These are phyloP conservation scores for Suillus brevipes DNA, from an alignment of 768 basidiomycete genomes.

Conservation along the genomic window DNA sequence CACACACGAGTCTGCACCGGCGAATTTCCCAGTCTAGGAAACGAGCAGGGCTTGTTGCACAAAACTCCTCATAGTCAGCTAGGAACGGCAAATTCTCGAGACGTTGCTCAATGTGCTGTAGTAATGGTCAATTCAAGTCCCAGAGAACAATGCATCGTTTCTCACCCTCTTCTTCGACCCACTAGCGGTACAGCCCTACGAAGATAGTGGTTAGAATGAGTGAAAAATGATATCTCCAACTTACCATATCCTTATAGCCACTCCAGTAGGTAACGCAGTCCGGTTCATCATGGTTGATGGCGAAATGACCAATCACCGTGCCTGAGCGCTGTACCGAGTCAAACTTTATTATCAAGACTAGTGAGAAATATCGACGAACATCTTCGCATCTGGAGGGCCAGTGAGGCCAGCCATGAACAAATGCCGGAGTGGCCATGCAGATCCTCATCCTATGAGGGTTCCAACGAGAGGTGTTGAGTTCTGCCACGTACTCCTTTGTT, in stretches of 20 bases:
- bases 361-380: constrained; percentile 6
- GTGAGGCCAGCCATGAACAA: constrained; percentile 22
- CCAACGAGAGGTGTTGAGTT: constrained; percentile 32
- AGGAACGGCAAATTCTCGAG: constrained; percentile 26
- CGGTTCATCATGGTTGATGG: constrained; percentile 26
- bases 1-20: constrained; percentile 13
- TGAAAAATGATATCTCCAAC: not conserved
- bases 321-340: constrained; percentile 16
- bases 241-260: constrained; percentile 27
- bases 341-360: not conserved
- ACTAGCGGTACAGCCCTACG: constrained; percentile 26
- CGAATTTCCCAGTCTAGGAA: constrained; percentile 26
- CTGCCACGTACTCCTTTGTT: constrained; percentile 30
- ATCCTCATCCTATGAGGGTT: constrained; percentile 19
- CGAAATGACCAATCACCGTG: constrained; percentile 28
- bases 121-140: not conserved
- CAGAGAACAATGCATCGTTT: not conserved
- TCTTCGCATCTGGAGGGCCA: constrained; percentile 25
- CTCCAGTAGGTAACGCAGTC: constrained; percentile 29
- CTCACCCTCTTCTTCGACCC: constrained; percentile 25
- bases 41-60: constrained; percentile 33
- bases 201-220: not conserved
- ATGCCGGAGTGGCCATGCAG: constrained; percentile 22
- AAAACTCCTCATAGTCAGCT: constrained; percentile 34
- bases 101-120: constrained; percentile 28